Evolutionary conservation across 2,329 filamentous ascomycete species (phyloP), one percentile per base, ranked within the genome.

Genomic region (Paecilomyces sp.): DNA sequence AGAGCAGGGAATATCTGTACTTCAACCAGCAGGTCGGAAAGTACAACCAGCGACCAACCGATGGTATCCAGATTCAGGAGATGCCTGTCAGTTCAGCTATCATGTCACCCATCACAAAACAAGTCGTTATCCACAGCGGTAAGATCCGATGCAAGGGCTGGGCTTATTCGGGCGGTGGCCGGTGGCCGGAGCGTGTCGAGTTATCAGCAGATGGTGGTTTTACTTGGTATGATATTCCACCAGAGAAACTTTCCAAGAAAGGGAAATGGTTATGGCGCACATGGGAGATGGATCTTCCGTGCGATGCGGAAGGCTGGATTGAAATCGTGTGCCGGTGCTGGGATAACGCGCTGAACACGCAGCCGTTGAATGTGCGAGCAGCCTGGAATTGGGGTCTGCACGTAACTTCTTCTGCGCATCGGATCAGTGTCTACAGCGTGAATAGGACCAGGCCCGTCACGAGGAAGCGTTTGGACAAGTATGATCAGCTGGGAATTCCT

Each of bases 31-130:
- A 90, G 68, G 75, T 86, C 0, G 87, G 86, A 11, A 89, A 89
- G 72, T 85, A 89, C 64, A 89, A 89, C 62, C 76, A 80, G 11
- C 76, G 74, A 8, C 81, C 83, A 64, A 83, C 77, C 15, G 83
- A 85, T 54, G 86, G 85, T 0, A 86, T 87, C 62, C 83, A 82
- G 62, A 89, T 88, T 65, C 87, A 90, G 66, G 87, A 89, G 36
- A 90, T 89, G 86, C 87, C 87, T 0, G 86, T 89, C 3, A 83
- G 81, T 54, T 83, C 80, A 15, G 87, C 86, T 22, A 88, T 89
- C 65, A 88, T 88, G 83, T 77, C 81, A 0, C 87, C 87, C 0
- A 76, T 78, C 74, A 80, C 81, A 22, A 85, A 85, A 65, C 80
- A 86, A n/a, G 80, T 83, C 1, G 78, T 88, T 31, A 73, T 88